Percentiles rank a stretch among this genome's conserved stretches.
phyloP scores from a whole-genome alignment of 1,284 basidiomycete genomes.

The Microbotryum scabiosae region DNA sequence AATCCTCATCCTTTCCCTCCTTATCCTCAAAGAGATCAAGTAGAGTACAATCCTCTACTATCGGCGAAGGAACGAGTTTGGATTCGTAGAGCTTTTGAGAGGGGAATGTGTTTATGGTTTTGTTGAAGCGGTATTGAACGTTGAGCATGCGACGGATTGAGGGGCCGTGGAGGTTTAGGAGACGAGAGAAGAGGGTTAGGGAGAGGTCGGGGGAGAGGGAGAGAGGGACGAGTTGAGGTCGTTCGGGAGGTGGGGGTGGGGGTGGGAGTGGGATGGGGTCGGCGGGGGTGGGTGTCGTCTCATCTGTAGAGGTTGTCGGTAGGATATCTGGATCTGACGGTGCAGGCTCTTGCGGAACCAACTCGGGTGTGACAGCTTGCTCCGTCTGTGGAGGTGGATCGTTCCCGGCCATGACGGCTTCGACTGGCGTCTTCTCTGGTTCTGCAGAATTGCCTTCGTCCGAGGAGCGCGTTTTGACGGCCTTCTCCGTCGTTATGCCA shows the following conservation, averaged over 20 bases:
- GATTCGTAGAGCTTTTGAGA: constrained; percentile 70
- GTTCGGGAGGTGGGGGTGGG: background rate
- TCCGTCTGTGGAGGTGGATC: no score
- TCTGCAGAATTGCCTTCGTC: no score
- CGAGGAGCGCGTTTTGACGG: no score
- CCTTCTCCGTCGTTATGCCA: no score
- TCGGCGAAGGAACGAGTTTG: constrained; percentile 60
- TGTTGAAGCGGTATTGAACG: constrained; percentile 44
- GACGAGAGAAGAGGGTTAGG: constrained; percentile 80
- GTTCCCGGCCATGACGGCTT: no score
- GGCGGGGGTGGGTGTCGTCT: background rate
- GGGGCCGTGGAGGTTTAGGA: constrained; percentile 76
- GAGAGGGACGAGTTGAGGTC: constrained; percentile 37
- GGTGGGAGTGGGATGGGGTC: background rate
- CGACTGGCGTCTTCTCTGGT: no score
- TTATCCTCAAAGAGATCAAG: constrained; percentile 55
- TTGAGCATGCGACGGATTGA: constrained; percentile 75
- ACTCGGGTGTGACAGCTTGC: no score
- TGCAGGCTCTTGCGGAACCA: background rate
- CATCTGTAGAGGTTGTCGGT: background rate
- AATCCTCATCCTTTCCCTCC: constrained; percentile 56
- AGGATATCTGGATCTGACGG: background rate
- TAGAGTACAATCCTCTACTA: constrained; percentile 64
- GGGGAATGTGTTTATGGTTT: constrained; percentile 61
- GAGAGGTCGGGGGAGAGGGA: constrained; percentile 67